Evolutionary conservation across 352 stramenopile species (phyloP).

Genomic region (Phytophthora fragariae): DNA sequence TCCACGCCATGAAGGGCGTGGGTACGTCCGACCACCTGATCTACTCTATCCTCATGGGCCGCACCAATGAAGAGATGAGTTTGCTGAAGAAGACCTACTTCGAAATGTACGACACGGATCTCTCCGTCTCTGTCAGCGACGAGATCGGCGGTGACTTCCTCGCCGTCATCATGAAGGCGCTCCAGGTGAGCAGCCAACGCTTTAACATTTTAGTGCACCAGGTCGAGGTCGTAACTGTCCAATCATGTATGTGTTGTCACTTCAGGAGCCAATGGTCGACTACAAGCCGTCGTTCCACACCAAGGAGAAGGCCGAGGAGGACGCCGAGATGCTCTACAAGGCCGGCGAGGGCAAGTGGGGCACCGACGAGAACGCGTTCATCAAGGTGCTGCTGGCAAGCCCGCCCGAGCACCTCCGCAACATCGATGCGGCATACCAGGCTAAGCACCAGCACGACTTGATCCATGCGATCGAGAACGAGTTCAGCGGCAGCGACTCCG

Average conservation of each 20-base stretch:
- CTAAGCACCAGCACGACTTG: conserved; percentile 70
- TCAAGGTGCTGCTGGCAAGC: conserved; percentile 68
- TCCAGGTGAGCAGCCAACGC: conserved; percentile 36
- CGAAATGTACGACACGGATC: conserved; percentile 61
- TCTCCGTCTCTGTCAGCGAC: conserved; percentile 51
- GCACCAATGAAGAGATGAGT: conserved; percentile 58
- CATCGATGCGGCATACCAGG: conserved; percentile 63
- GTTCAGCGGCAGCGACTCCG: conserved; percentile 64
- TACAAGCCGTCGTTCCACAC: conserved; percentile 68
- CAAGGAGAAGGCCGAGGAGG: conserved; percentile 63
- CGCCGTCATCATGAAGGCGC: conserved; percentile 58
- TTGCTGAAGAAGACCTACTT: conserved; percentile 67
- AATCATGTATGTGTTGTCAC: neutral
- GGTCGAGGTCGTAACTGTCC: conserved; percentile 11
- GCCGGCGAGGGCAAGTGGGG: conserved; percentile 82
- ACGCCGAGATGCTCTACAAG: conserved; percentile 76
- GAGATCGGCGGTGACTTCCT: conserved; percentile 61
- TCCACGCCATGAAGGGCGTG: conserved; percentile 63
- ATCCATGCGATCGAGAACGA: conserved; percentile 69
- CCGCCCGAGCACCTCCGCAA: conserved; percentile 66
- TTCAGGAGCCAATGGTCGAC: conserved; percentile 44
- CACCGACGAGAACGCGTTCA: conserved; percentile 73
- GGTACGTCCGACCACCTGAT: conserved; percentile 70
- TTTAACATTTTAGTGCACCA: neutral
- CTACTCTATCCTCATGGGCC: conserved; percentile 65